Conservation (phyloP, 192 early-diverging fungal genomes). For the Paraglomus occultum region DNA sequence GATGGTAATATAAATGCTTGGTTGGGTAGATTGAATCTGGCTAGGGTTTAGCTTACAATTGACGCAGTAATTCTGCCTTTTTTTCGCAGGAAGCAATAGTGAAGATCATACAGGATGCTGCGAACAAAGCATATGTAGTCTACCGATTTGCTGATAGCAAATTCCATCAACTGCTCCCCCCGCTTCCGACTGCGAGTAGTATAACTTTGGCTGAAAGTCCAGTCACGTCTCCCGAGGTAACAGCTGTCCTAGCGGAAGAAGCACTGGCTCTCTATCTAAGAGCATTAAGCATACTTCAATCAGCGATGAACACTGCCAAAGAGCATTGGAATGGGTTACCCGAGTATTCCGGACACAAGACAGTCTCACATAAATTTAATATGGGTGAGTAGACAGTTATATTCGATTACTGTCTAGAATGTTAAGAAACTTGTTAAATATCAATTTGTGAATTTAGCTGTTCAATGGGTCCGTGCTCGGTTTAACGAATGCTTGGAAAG, state of each 20-base stretch:
- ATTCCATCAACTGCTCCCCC: conserved; percentile 53
- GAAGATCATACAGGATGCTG: conserved; percentile 64
- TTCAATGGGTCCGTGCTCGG: conserved; percentile 87
- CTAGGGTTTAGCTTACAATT: conserved; percentile 18
- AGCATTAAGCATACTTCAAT: conserved; percentile 61
- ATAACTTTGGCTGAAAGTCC: conserved; percentile 27
- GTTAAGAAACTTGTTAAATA: conserved; percentile 27
- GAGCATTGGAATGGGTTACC: conserved; percentile 52
- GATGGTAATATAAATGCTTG: conserved; percentile 14
- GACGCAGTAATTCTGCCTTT: conserved; percentile 1
- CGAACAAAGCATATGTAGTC: conserved; percentile 70
- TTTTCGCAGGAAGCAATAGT: conserved; percentile 52
- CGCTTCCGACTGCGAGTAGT: conserved; percentile 32
- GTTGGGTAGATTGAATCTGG: too few relatives aligned
- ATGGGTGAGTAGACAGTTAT: conserved; percentile 24
- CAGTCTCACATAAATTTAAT: conserved; percentile 41
- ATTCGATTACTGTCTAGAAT: not conserved
- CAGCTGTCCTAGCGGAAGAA: conserved; percentile 56
- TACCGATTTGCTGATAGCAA: conserved; percentile 61
- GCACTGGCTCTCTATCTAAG: conserved; percentile 70
- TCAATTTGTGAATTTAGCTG: conserved; percentile 56
- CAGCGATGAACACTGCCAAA: conserved; percentile 54
- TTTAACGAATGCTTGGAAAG: conserved; percentile 91
- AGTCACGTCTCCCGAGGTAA: conserved; percentile 33
- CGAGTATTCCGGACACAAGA: conserved; percentile 33